Base-by-base conservation (phyloP, 148 eudicot species). In the Beta vulgaris region DNA sequence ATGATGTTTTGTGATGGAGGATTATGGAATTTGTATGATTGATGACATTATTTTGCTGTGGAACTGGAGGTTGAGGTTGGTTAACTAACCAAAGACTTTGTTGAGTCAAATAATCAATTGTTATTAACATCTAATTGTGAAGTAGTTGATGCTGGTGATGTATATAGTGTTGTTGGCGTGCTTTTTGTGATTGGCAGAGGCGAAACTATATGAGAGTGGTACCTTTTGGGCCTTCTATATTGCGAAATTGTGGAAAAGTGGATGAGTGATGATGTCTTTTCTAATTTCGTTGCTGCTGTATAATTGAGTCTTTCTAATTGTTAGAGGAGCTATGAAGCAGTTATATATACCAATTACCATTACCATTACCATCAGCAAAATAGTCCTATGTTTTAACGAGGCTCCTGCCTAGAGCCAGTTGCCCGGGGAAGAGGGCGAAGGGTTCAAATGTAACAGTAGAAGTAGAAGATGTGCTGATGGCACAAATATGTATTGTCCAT, bases 61-160 rank as follows among this genome's bases (percentile, higher is more conserved):
- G n/a, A n/a, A n/a, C n/a, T n/a, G n/a, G n/a, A 32, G 39, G 15
- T 42, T 36, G 73, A 55, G 42, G 46, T 59, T 73, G 10, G 76
- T 59, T 31, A 72, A 18, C 54, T 42, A 16, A 73, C 25, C 26
- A 15, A 44, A 48, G 67, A n/a, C 51, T 40, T 58, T 39, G 40
- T 14, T 42, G 55, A 59, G 36, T 4, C 16, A 53, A 60, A 31
- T 12, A 31, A 29, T 60, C n/a, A 62, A 19, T 35, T 34, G 67
- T 2, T 34, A 2, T 4, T n/a, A 9, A 2, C 32, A 21, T 57
- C 16, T 12, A 13, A 25, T 59, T 0, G 19, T 60, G 65, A 15
- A n/a, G n/a, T n/a, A n/a, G n/a, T n/a, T n/a, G n/a, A n/a, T n/a
- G n/a, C n/a, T n/a, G n/a, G n/a, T n/a, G n/a, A n/a, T n/a, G n/a